Evolutionary conservation across 495 filamentous ascomycete genomes (phyloP).

Genomic region (Hypoxylon intermedium): DNA sequence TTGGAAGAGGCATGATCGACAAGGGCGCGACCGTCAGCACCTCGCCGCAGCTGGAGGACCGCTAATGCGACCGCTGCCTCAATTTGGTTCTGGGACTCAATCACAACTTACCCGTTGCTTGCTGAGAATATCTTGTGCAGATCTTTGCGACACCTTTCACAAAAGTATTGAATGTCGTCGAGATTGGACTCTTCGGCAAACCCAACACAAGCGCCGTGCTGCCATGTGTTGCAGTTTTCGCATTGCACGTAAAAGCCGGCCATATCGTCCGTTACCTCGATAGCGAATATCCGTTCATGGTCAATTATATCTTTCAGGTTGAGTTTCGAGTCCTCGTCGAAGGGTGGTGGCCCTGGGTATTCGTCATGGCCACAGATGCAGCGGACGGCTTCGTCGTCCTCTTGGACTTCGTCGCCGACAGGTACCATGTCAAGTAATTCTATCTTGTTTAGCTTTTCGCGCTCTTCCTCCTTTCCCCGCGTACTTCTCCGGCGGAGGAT

Average conservation of each 20-base stretch:
- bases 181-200: conserved; percentile 91
- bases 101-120: conserved; percentile 78
- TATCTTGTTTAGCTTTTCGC: conserved; percentile 48
- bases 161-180: conserved; percentile 86
- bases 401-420: conserved; percentile 68
- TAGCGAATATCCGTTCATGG: conserved; percentile 64
- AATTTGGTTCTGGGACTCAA: conserved; percentile 16
- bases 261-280: conserved; percentile 79
- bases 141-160: conserved; percentile 90
- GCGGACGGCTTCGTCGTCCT: conserved; percentile 92
- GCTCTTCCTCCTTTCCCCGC: conserved; percentile 61
- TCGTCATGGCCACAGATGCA: conserved; percentile 95
- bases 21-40: conserved; percentile 38
- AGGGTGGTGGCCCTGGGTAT: conserved; percentile 85
- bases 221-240: conserved; percentile 97
- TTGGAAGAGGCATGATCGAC: conserved; percentile 40
- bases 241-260: conserved; percentile 98
- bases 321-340: conserved; percentile 65
- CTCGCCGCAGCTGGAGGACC: conserved; percentile 41
- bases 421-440: conserved; percentile 62
- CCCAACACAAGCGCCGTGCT: conserved; percentile 97
- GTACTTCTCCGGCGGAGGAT: conserved; percentile 64
- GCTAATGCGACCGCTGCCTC: conserved; percentile 23
- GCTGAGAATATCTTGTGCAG: conserved; percentile 82
- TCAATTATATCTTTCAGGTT: conserved; percentile 58